A percentile compares a stretch with the other conserved stretches of the same genome.
phyloP scores from a whole-genome alignment of 2,329 filamentous ascomycete genomes.

The Chaetothyriales sp. region DNA sequence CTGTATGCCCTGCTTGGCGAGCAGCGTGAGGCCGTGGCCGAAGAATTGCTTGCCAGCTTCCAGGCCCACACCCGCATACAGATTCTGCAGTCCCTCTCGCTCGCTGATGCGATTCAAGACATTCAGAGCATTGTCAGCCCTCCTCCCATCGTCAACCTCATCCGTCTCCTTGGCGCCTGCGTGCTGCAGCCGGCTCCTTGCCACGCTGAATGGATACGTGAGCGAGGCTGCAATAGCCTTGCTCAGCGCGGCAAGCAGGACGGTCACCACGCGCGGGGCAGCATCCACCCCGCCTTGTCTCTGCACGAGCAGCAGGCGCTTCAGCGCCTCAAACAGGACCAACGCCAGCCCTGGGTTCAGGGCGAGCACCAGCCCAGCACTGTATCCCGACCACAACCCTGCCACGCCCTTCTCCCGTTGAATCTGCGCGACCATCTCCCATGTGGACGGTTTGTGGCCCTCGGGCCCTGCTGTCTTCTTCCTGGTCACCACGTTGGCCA shows the following conservation, averaged over 20 bases:
- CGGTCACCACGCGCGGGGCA: constrained; percentile 41
- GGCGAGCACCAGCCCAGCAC: constrained; percentile 61
- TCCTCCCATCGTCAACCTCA: constrained; percentile 23
- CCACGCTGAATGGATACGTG: constrained; percentile 75
- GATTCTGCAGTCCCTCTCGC: constrained; percentile 49
- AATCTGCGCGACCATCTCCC: constrained; percentile 50
- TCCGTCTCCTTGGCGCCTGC: constrained; percentile 19
- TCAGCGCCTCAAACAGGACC: constrained; percentile 60
- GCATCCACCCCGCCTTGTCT: constrained; percentile 25
- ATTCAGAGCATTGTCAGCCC: constrained; percentile 30
- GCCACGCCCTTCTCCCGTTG: constrained; percentile 51
- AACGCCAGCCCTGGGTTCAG: constrained; percentile 80
- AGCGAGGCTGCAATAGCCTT: constrained; percentile 62
- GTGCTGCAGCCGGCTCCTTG: constrained; percentile 65
- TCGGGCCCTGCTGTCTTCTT: constrained; percentile 46
- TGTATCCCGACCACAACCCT: constrained; percentile 82
- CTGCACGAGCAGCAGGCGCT: constrained; percentile 43
- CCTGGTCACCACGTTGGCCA: constrained; percentile 66
- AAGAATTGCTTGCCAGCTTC: constrained; percentile 75
- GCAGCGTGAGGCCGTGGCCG: constrained; percentile 72
- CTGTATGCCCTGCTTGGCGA: constrained; percentile 67
- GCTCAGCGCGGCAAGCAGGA: constrained; percentile 57
- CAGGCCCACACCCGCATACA: constrained; percentile 63
- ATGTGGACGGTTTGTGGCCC: constrained; percentile 21
- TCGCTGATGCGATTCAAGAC: constrained; percentile 43